phyloP scores from a whole-genome alignment of 306 rosid genomes.

The Prunus mira region DNA sequence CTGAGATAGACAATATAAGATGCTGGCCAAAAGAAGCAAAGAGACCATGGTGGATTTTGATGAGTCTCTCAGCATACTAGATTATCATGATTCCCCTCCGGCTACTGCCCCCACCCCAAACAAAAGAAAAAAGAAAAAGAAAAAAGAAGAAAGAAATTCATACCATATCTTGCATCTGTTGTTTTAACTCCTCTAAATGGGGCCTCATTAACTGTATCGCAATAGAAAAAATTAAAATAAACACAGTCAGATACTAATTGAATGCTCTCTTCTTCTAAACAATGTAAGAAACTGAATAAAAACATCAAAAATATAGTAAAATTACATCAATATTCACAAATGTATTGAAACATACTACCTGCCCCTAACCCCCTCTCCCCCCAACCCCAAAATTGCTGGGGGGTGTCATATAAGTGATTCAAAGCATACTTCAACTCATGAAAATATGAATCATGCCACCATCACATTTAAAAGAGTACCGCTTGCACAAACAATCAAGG shows the following conservation, averaged over 20 bases:
- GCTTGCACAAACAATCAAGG: not conserved
- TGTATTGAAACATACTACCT: too few species aligned
- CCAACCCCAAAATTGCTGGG: too few species aligned
- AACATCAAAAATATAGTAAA: not conserved
- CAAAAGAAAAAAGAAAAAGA: not conserved
- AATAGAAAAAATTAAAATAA: not conserved
- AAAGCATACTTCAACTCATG: too few species aligned
- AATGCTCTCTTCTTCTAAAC: not conserved
- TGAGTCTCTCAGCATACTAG: constrained; percentile 1
- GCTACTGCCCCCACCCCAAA: not conserved
- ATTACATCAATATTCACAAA: not conserved
- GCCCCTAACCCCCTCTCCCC: too few species aligned
- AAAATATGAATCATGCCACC: not conserved
- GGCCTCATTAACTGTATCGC: constrained; percentile 71
- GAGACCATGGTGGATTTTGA: not conserved
- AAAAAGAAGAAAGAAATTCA: not conserved
- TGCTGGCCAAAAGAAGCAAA: not conserved
- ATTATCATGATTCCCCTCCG: not conserved
- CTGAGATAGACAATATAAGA: not conserved
- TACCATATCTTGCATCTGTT: constrained; percentile 64
- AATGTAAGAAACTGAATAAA: not conserved
- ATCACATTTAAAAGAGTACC: not conserved
- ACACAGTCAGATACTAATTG: not conserved
- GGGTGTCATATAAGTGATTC: not conserved
- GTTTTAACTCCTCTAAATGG: constrained; percentile 57